Evolutionary conservation across 1,284 basidiomycete species (phyloP).

Genomic region (Vanrija humicola): DNA sequence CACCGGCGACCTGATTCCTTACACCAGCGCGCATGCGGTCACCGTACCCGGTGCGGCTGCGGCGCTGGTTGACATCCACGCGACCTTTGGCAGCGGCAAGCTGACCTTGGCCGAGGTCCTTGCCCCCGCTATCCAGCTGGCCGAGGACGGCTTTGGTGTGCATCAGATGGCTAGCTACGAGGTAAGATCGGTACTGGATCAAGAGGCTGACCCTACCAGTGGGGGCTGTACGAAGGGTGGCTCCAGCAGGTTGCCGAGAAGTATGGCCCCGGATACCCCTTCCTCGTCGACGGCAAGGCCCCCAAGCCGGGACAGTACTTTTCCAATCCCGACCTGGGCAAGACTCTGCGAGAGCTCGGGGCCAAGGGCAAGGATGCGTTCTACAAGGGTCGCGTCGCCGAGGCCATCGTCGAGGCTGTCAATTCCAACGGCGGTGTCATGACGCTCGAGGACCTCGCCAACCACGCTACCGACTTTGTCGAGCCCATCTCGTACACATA

Average conservation of each 20-base stretch:
- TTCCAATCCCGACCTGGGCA: slow-evolving; percentile 66
- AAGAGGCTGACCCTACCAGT: slow-evolving; percentile 20
- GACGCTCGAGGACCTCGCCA: slow-evolving; percentile 79
- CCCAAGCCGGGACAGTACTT: slow-evolving; percentile 23
- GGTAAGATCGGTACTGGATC: background rate
- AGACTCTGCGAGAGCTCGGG: slow-evolving; percentile 73
- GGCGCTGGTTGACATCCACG: slow-evolving; percentile 81
- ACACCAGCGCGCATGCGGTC: slow-evolving; percentile 74
- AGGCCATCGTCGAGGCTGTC: slow-evolving; percentile 72
- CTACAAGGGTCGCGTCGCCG: slow-evolving; percentile 79
- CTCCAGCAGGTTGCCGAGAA: slow-evolving; percentile 3
- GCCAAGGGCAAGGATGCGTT: slow-evolving; percentile 83
- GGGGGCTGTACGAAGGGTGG: slow-evolving; percentile 32
- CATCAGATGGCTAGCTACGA: slow-evolving; percentile 9
- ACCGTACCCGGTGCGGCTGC: slow-evolving; percentile 93
- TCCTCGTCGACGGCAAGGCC: slow-evolving; percentile 21
- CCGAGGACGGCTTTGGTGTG: slow-evolving; percentile 68
- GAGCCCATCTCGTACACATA: slow-evolving; percentile 75
- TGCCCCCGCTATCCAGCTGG: slow-evolving; percentile 76
- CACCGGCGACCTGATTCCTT: slow-evolving; percentile 61
- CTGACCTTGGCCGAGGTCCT: slow-evolving; percentile 76
- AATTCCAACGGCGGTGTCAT: slow-evolving; percentile 76
- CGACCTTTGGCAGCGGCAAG: slow-evolving; percentile 76
- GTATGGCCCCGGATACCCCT: slow-evolving; percentile 14
- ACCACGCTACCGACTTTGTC: slow-evolving; percentile 69